Conservation (phyloP, 164 flowering plant species). For the Magnolia sinica region DNA sequence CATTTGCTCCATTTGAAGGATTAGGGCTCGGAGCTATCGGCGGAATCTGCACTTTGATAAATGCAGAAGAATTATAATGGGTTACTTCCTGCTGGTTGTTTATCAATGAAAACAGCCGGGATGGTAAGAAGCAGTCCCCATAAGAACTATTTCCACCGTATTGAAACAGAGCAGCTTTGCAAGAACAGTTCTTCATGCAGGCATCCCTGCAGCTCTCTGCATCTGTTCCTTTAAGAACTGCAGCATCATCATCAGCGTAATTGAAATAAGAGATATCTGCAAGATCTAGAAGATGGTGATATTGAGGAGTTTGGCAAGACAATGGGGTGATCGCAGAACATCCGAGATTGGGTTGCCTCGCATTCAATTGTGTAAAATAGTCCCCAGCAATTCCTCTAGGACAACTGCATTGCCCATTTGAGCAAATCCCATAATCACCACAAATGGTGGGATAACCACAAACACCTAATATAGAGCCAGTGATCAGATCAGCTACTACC, state of each 20-base stretch:
- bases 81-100: constrained; percentile 1
- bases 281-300: constrained; percentile 16
- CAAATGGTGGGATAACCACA: constrained; percentile 22
- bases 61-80: constrained; percentile 12
- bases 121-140: constrained; percentile 18
- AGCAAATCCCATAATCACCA: constrained; percentile 24
- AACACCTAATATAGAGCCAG: background rate
- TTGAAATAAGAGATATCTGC: constrained; percentile 16
- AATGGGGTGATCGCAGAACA: constrained; percentile 17
- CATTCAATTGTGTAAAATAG: constrained; percentile 15
- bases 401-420: constrained; percentile 24
- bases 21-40: background rate
- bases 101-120: constrained; percentile 15
- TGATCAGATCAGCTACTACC: background rate
- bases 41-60: constrained; percentile 20
- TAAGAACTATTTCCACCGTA: background rate
- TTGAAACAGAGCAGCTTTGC: constrained; percentile 16
- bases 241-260: background rate
- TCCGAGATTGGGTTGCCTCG: constrained; percentile 16
- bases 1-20: background rate
- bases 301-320: constrained; percentile 7
- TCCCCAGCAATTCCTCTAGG: constrained; percentile 7
- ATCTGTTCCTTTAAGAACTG: background rate
- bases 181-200: constrained; percentile 20
- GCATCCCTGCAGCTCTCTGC: constrained; percentile 19